These are phyloP conservation scores for Skeletonema tropicum DNA, from an alignment of 108 stramenopile genomes.

Conservation along the genomic window DNA sequence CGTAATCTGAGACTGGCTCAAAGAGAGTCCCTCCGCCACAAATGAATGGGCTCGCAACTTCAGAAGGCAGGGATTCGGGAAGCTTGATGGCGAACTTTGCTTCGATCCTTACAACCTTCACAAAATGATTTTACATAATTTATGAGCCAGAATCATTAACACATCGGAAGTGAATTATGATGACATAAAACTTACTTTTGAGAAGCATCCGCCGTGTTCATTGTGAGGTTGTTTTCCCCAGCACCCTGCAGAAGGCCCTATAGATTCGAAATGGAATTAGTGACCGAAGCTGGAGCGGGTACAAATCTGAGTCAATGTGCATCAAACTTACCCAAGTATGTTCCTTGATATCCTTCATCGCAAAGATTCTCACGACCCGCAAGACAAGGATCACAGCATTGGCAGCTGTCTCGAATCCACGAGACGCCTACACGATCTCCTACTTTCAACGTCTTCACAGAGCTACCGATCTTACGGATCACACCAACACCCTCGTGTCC, in stretches of 20 bases:
- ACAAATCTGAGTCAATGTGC: background rate
- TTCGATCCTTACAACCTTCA: constrained; percentile 27
- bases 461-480: constrained; percentile 17
- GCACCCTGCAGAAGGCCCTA: constrained; percentile 22
- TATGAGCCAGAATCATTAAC: too few species aligned
- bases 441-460: constrained; percentile 18
- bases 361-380: constrained; percentile 32
- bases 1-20: constrained; percentile 28
- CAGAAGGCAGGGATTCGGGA: constrained; percentile 22
- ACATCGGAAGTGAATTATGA: too few species aligned
- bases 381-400: constrained; percentile 25
- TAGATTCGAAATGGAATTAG: background rate
- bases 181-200: background rate
- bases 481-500: constrained; percentile 30
- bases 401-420: constrained; percentile 29
- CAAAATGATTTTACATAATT: too few species aligned
- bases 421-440: constrained; percentile 27
- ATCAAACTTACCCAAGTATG: constrained; percentile 9
- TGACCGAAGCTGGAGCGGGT: background rate
- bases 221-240: constrained; percentile 28
- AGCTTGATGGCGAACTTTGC: constrained; percentile 32
- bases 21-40: constrained; percentile 25
- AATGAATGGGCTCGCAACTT: constrained; percentile 27
- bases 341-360: constrained; percentile 23
- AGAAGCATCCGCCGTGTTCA: constrained; percentile 35